Conservation (phyloP, 192 early-diverging fungal species). For the Dispira simplex region DNA sequence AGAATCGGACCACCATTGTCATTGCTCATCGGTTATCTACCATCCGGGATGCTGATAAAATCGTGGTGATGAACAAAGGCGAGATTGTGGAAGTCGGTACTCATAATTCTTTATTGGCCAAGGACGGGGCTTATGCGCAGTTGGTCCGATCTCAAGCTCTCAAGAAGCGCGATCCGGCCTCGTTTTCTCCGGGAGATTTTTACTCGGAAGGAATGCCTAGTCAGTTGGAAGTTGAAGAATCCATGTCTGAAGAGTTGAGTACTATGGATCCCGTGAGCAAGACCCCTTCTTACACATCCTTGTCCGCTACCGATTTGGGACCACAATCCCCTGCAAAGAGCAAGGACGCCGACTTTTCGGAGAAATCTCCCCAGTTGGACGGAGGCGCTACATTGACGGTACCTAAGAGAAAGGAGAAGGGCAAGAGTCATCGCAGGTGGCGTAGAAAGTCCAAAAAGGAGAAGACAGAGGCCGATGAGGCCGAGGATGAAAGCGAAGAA, state of each 20-base stretch:
- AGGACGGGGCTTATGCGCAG: constrained; percentile 40
- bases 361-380: not conserved
- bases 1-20: no score
- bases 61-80: constrained; percentile 68
- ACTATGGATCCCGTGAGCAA: not conserved
- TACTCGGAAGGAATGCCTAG: not conserved
- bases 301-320: not conserved
- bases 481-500: not conserved
- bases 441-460: not conserved
- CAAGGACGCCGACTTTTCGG: not conserved
- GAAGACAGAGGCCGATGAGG: not conserved
- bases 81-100: constrained; percentile 56
- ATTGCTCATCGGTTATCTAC: no score
- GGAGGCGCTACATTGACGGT: not conserved
- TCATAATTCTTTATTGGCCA: constrained; percentile 56
- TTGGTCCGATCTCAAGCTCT: constrained; percentile 55
- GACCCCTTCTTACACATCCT: not conserved
- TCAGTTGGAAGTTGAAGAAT: not conserved
- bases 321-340: not conserved
- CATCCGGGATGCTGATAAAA: constrained; percentile 68
- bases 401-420: not conserved
- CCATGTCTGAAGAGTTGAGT: not conserved
- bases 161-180: constrained; percentile 14
- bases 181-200: not conserved
- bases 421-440: not conserved